A percentile compares a stretch with the other conserved stretches of the same genome.
phyloP scores from a whole-genome alignment of 441 rosid genomes.

The Iberis amara region DNA sequence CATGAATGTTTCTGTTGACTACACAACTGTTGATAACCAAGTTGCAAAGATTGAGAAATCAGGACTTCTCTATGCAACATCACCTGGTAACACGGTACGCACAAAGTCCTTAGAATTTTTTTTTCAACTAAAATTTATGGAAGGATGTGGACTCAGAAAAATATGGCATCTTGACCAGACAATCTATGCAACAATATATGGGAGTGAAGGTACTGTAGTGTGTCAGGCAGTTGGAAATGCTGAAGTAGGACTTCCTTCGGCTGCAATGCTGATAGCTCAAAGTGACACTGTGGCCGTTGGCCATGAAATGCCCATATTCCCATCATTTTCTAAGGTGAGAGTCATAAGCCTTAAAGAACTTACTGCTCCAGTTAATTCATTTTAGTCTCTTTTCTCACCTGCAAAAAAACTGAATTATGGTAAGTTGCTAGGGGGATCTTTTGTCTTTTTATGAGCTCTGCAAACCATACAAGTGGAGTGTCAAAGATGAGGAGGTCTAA shows the following conservation, averaged over 20 bases:
- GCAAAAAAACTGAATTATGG: slow-evolving; percentile 28
- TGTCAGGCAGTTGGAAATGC: slow-evolving; percentile 64
- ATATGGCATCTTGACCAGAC: slow-evolving; percentile 42
- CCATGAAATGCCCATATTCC: slow-evolving; percentile 67
- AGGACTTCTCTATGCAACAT: slow-evolving; percentile 63
- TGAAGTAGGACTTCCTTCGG: slow-evolving; percentile 74
- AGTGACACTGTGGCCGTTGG: slow-evolving; percentile 81
- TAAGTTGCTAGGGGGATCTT: slow-evolving; percentile 63
- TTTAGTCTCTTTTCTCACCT: slow-evolving; percentile 10
- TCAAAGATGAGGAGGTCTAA: slow-evolving; percentile 70
- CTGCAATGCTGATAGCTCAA: slow-evolving; percentile 59
- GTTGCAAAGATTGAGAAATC: slow-evolving; percentile 58
- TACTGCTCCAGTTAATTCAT: slow-evolving; percentile 12
- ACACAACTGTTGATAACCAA: slow-evolving; percentile 49
- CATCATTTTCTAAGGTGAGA: slow-evolving; percentile 80
- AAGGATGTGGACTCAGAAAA: slow-evolving; percentile 2
- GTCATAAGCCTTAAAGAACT: slow-evolving; percentile 29
- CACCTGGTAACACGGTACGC: slow-evolving; percentile 85
- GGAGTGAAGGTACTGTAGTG: slow-evolving; percentile 51
- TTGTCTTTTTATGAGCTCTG: slow-evolving; percentile 86
- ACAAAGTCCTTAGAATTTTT: neutral
- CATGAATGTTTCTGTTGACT: slow-evolving; percentile 59
- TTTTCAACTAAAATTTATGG: neutral
- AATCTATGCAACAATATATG: slow-evolving; percentile 57
- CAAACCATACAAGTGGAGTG: slow-evolving; percentile 63